Evolutionary conservation across 1,284 basidiomycete genomes (phyloP).

Genomic region (Ceratobasidium sp.): DNA sequence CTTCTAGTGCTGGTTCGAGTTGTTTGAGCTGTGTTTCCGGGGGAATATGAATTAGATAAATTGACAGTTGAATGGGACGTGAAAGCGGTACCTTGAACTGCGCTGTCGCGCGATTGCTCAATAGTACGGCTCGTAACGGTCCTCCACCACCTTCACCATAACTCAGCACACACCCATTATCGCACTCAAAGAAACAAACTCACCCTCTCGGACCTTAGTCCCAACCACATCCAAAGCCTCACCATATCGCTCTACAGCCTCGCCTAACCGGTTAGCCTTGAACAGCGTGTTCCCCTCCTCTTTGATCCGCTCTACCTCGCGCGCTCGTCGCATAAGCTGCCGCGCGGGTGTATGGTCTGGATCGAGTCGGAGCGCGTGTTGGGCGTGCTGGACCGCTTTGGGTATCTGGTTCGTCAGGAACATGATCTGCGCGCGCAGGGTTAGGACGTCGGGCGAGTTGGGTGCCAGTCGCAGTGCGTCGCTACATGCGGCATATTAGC

Average conservation of each 20-base stretch:
- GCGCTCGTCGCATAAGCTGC: constrained; percentile 78
- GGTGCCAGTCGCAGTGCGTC: constrained; percentile 79
- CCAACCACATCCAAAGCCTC: constrained; percentile 69
- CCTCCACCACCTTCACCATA: constrained; percentile 79
- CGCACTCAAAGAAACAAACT: constrained; percentile 50
- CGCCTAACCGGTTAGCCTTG: constrained; percentile 71
- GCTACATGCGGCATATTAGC: constrained; percentile 58
- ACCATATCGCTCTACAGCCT: constrained; percentile 77
- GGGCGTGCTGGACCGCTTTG: constrained; percentile 78
- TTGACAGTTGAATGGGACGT: too few relatives aligned
- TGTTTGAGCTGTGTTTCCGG: constrained; percentile 77
- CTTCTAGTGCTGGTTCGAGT: constrained; percentile 76
- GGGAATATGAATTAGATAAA: too few relatives aligned
- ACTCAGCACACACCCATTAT: constrained; percentile 59
- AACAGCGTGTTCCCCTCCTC: constrained; percentile 87
- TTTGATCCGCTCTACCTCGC: constrained; percentile 83
- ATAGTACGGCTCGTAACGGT: constrained; percentile 79
- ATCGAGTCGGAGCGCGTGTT: constrained; percentile 81
- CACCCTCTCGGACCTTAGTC: constrained; percentile 28
- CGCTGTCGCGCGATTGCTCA: constrained; percentile 88
- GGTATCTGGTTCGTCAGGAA: constrained; percentile 81
- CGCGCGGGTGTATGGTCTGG: constrained; percentile 81
- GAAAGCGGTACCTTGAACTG: too few relatives aligned
- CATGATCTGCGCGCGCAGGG: constrained; percentile 82
- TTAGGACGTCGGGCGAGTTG: constrained; percentile 84